Evolutionary conservation across 1,139 yeast species (phyloP).

Genomic region (Candida neerlandica): DNA sequence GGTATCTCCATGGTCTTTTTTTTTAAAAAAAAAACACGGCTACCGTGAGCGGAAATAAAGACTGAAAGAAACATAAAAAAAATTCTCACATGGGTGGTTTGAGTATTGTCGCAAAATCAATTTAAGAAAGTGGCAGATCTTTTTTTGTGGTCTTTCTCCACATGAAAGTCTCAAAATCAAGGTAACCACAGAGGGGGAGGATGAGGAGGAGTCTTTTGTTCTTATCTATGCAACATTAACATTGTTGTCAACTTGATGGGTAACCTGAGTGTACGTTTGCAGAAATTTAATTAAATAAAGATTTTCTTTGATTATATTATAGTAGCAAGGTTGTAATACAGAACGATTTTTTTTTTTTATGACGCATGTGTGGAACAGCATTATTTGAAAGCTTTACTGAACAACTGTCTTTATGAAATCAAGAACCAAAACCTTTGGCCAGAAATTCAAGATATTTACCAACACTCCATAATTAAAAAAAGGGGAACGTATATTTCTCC

Average conservation of each 20-base stretch:
- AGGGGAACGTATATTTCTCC: background rate
- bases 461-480: background rate
- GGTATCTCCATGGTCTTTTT: no score
- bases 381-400: no score
- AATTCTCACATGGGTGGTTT: constrained; percentile 1
- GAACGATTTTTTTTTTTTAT: background rate
- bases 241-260: background rate
- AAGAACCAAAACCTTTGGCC: no score
- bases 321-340: background rate
- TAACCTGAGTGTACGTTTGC: background rate
- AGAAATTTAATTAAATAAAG: background rate
- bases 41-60: background rate
- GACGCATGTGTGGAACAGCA: no score
- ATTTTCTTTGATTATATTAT: background rate
- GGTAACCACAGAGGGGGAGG: background rate
- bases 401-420: no score
- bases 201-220: no score
- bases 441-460: no score
- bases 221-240: no score
- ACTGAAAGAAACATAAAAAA: background rate
- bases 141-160: constrained; percentile 1
- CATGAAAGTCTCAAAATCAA: background rate
- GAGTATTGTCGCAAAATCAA: background rate
- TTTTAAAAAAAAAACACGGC: no score
- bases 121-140: background rate